Base-by-base conservation (phyloP, 176 grass and related monocot species). In the Ensete glaucum region DNA sequence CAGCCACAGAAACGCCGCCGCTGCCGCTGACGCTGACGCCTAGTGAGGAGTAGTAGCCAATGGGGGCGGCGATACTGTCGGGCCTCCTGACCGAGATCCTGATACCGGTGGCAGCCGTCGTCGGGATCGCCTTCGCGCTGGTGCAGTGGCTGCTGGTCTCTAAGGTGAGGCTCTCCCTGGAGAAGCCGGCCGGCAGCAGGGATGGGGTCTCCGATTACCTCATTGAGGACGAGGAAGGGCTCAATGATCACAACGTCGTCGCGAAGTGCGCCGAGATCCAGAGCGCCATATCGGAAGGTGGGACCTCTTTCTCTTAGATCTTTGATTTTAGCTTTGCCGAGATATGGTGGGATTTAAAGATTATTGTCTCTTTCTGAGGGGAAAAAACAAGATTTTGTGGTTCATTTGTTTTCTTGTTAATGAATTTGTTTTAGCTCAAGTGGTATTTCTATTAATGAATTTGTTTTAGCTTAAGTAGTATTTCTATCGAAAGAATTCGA, bases 201-300 rank as follows among this genome's bases (percentile, higher is more conserved):
- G 66, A 70, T 20, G 59, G 9, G 12, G 25, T 67, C 49, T 66
- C 64, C 0, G 87, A 88, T 14, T 82, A 83, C 67, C 87, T 88
- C 12, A 85, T 88, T 72, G 87, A 88, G 82, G 82, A 88, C 72
- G 86, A 88, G 43, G 87, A 88, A 15, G 86, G 82, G 0, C 82
- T 88, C 24, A 88, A 85, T 62, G 87, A 88, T 53, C 87, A 88
- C 87, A 85, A 80, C 87, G 53, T 80, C 72, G 76, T 88, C 53
- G 14, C 29, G 58, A 79, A 53, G 76, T 85, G 82, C 67, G 79
- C 82, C 24, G 82, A 88, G 76, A 85, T 88, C 59, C 87, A 88
- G 82, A 69, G 0, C 76, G 87, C 87, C 82, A 88, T 88, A 79
- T 73, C 82, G 11, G 76, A 88, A 67, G 86, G 86, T 49, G 48